These are phyloP conservation scores for Tolypocladium paradoxum DNA, from an alignment of 2,329 filamentous ascomycete genomes.

Conservation along the genomic window DNA sequence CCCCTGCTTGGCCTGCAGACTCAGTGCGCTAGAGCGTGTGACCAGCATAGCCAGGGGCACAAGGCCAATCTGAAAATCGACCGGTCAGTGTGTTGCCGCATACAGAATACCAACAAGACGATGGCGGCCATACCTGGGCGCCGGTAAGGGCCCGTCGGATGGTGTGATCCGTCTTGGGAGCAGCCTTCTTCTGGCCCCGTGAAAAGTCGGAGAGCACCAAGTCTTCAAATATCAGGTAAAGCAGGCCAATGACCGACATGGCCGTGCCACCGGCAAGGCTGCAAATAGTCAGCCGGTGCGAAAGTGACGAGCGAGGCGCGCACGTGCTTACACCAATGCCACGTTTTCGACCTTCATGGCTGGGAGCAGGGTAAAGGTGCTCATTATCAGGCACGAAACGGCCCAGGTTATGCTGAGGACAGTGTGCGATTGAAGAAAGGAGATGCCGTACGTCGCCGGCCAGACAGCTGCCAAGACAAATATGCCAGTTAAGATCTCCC, in stretches of 20 bases:
- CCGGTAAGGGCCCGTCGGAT: conserved; percentile 53
- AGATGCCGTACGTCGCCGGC: conserved; percentile 62
- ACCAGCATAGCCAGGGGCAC: conserved; percentile 73
- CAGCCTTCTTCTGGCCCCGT: conserved; percentile 5
- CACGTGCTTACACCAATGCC: conserved; percentile 53
- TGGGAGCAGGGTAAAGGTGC: conserved; percentile 77
- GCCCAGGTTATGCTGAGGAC: conserved; percentile 61
- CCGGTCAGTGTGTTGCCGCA: conserved; percentile 4
- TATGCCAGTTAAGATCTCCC: conserved; percentile 73
- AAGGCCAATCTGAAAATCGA: conserved; percentile 51
- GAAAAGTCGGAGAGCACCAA: conserved; percentile 37
- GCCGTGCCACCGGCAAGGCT: conserved; percentile 65
- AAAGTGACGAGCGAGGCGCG: background rate
- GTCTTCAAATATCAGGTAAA: conserved; percentile 75
- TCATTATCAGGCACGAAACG: conserved; percentile 71
- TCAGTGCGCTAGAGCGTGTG: conserved; percentile 75
- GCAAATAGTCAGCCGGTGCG: conserved; percentile 5
- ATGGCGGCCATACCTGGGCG: conserved; percentile 40
- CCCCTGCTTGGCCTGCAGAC: conserved; percentile 74
- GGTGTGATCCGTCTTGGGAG: conserved; percentile 20
- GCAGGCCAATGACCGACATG: conserved; percentile 65
- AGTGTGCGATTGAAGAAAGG: conserved; percentile 58
- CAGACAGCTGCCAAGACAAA: conserved; percentile 70
- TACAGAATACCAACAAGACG: too few relatives aligned
- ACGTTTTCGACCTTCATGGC: conserved; percentile 77